Conservation (phyloP, 2,329 filamentous ascomycete genomes). For the Ophiostoma tasmaniense region DNA sequence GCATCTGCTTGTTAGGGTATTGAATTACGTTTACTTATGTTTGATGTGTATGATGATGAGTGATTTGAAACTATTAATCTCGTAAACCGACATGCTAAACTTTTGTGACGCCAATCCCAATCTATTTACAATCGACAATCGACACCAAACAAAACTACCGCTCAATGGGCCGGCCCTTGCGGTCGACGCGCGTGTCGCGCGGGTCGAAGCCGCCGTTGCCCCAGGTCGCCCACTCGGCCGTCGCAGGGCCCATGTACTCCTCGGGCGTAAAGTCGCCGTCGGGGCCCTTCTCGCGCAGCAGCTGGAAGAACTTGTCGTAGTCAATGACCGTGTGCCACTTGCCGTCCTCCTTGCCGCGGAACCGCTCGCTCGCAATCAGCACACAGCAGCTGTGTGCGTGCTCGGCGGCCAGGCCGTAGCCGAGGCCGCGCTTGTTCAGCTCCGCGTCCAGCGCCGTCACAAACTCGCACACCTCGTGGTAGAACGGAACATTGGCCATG, state of each 20-base stretch:
- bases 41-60: background rate
- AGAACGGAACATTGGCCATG: conserved; percentile 98
- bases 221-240: conserved; percentile 91
- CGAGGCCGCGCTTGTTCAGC: conserved; percentile 60
- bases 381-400: conserved; percentile 94
- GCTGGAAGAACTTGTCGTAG: conserved; percentile 78
- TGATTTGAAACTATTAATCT: background rate
- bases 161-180: conserved; percentile 66
- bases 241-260: conserved; percentile 79
- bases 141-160: conserved; percentile 10
- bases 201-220: conserved; percentile 93
- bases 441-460: conserved; percentile 65
- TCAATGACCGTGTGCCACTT: conserved; percentile 91
- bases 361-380: conserved; percentile 73
- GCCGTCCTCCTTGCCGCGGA: conserved; percentile 68
- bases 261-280: conserved; percentile 71
- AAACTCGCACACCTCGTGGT: conserved; percentile 79
- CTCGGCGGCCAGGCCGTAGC: conserved; percentile 88
- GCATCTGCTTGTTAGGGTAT: background rate
- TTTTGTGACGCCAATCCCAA: background rate
- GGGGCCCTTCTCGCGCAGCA: conserved; percentile 59
- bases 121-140: background rate
- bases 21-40: background rate
- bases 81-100: background rate
- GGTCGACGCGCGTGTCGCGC: conserved; percentile 74